Evolutionary conservation across 768 basidiomycete genomes (phyloP), one percentile per base, ranked within the genome.

Genomic region (Kwoniella sp.): DNA sequence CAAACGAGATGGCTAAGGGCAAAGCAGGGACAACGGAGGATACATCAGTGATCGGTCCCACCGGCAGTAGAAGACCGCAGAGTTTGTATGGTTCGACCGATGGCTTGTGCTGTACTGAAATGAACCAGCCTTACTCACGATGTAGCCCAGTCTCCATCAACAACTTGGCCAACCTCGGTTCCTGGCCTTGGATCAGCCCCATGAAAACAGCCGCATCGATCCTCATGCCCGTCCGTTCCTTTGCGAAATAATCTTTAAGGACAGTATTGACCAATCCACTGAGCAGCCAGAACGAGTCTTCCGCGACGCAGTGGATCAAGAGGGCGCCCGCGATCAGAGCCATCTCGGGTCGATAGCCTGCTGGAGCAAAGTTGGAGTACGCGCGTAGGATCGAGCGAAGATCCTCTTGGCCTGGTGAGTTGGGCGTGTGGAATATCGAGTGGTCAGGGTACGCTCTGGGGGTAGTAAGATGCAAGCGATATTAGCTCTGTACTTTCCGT

Each of bases 211-310:
- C 63, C 20, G 70, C 58, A 52, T 77, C 76, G 37, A 73, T 59
- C 23, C 65, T 58, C 56, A 77, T 48, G 2, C 73, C 71, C 15
- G 26, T 54, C 34, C 51, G 34, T 15, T 73, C 75, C 12, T 61
- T 63, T 1, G 54, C 34, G 53, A 70, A 75, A 53, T 75, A 77
- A 51, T 74, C 73, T 54, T 65, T 72, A 57, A 69, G 29, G 22
- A 70, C 56, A 7, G 70, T 66, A 56, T 74, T 71, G 37, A 80
- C 65, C 25, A 80, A 66, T 4, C 73, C 74, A 17, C 63, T 58
- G 22, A 76, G 67, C 11, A 79, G 61, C 74, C 74, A 76, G 50
- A 77, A 80, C 2, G 73, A 71, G 47, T 80, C 77, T 63, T 78
- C 79, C 12, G 71, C 76, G 2, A 75, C 73, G 61, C 72, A 75